Evolutionary conservation across 1,284 basidiomycete genomes (phyloP).

Genomic region (Boletus sp.): DNA sequence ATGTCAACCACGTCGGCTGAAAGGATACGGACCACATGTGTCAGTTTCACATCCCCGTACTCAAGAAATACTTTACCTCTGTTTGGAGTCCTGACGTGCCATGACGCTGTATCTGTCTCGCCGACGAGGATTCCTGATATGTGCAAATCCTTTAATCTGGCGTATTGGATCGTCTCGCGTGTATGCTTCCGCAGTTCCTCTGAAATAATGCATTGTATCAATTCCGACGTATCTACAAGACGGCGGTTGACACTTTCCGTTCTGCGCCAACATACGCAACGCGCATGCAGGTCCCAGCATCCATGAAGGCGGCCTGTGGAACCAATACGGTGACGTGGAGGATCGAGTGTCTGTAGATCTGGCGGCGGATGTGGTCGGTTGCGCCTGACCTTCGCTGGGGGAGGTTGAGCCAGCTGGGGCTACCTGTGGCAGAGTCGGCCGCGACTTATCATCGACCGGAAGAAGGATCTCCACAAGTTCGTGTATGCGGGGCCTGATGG

Average conservation of each 20-base stretch:
- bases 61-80: constrained; percentile 3
- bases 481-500: constrained; percentile 11
- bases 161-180: background rate
- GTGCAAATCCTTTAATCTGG: background rate
- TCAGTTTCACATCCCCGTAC: background rate
- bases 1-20: constrained; percentile 18
- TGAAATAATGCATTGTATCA: constrained; percentile 5
- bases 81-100: constrained; percentile 19
- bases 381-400: background rate
- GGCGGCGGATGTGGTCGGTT: too few relatives aligned
- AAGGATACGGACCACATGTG: too few relatives aligned
- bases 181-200: constrained; percentile 9
- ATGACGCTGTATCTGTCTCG: constrained; percentile 12
- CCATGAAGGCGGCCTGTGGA: background rate
- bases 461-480: too few relatives aligned
- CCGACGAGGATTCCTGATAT: constrained; percentile 5
- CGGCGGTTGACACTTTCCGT: constrained; percentile 5
- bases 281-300: constrained; percentile 28
- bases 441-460: too few relatives aligned
- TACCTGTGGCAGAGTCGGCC: too few relatives aligned
- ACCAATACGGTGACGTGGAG: background rate
- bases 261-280: constrained; percentile 16
- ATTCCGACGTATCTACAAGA: background rate
- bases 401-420: background rate
- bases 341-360: background rate